Conservation (phyloP, 2,329 filamentous ascomycete genomes). For the Cordyceps cateniannulata region DNA sequence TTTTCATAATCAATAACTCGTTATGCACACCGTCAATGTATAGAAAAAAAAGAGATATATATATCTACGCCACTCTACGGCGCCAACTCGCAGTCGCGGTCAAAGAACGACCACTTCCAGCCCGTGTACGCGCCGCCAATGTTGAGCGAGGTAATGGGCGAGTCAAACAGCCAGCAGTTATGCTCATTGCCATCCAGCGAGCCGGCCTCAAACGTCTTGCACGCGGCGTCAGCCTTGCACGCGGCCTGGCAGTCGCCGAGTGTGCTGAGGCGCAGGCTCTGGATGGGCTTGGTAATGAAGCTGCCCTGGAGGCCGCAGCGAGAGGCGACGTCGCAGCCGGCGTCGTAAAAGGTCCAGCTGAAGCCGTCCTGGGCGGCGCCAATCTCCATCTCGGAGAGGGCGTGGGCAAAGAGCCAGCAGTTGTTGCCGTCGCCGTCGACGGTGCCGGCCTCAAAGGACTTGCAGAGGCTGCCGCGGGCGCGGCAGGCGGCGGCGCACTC, state of each 20-base stretch:
- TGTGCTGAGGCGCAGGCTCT: not conserved
- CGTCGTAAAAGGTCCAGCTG: constrained; percentile 11
- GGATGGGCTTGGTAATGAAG: constrained; percentile 7
- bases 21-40: not conserved
- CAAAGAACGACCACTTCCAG: constrained; percentile 4
- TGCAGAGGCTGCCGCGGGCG: not conserved
- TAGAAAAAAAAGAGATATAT: not conserved
- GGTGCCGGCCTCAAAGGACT: constrained; percentile 9
- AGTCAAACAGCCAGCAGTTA: constrained; percentile 12
- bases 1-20: not conserved
- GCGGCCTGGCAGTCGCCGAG: constrained; percentile 5
- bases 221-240: not conserved
- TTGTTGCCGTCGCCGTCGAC: constrained; percentile 12
- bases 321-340: constrained; percentile 3
- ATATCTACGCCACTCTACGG: not conserved
- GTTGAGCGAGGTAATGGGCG: not conserved
- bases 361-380: constrained; percentile 7
- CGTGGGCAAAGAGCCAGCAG: constrained; percentile 7
- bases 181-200: constrained; percentile 1
- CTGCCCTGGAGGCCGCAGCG: constrained; percentile 11
- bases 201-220: constrained; percentile 10
- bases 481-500: constrained; percentile 5
- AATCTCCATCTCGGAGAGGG: constrained; percentile 6
- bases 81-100: constrained; percentile 2
- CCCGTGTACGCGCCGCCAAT: not conserved